Percentiles rank a stretch among this genome's conserved stretches.
phyloP scores from a whole-genome alignment of 2,329 filamentous ascomycete species.

The Neurospora sp. region DNA sequence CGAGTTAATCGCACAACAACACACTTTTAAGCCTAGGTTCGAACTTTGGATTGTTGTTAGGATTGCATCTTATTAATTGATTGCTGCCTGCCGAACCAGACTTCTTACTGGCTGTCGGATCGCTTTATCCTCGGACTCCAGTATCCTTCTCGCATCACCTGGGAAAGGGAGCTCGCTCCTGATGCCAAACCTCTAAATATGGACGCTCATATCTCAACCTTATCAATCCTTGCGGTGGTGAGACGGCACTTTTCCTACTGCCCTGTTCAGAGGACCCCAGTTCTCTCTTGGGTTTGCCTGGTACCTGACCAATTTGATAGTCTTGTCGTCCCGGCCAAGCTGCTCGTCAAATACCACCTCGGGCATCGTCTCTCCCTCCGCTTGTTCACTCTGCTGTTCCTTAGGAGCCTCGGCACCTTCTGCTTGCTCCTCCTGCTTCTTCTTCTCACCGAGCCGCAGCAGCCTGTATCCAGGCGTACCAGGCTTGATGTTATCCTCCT shows the following conservation, averaged over 20 bases:
- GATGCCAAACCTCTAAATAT: not conserved
- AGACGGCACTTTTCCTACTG: slow-evolving; percentile 29
- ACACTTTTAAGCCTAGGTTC: not conserved
- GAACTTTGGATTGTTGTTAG: not conserved
- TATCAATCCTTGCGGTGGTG: not conserved
- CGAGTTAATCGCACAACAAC: not conserved
- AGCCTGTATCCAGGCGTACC: slow-evolving; percentile 65
- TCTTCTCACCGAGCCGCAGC: slow-evolving; percentile 35
- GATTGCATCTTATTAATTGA: not conserved
- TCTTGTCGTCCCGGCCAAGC: slow-evolving; percentile 60
- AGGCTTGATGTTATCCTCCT: slow-evolving; percentile 58
- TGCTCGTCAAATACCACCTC: slow-evolving; percentile 63
- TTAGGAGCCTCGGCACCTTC: slow-evolving; percentile 24
- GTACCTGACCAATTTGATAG: slow-evolving; percentile 69
- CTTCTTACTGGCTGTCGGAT: not conserved
- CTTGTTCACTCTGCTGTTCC: slow-evolving; percentile 10
- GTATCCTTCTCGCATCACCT: not conserved
- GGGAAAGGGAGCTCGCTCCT: not conserved
- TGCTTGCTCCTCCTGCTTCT: slow-evolving; percentile 15
- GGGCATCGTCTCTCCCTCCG: slow-evolving; percentile 22
- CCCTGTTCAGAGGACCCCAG: slow-evolving; percentile 76
- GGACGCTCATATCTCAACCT: not conserved
- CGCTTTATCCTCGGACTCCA: not conserved
- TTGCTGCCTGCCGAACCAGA: not conserved
- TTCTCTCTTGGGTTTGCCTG: slow-evolving; percentile 84